A percentile compares a stretch with the other conserved stretches of the same genome.
Conservation (phyloP, 164 flowering plant species). For the Platanus orientalis region DNA sequence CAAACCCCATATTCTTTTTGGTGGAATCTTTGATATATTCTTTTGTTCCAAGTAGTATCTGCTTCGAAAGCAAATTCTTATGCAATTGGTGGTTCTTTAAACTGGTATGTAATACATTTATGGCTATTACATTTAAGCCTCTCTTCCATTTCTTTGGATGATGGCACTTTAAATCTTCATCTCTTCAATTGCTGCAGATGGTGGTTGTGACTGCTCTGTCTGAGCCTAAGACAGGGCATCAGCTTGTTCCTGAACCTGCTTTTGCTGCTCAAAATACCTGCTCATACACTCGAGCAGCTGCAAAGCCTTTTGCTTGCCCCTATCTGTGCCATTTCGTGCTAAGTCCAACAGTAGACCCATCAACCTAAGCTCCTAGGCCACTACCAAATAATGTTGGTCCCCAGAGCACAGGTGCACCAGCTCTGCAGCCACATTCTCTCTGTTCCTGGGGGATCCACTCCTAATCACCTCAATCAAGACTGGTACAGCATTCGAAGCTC, state of each 20-base stretch:
- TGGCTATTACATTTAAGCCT: neutral
- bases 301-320: neutral
- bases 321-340: neutral
- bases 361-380: neutral
- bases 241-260: neutral
- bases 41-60: no score
- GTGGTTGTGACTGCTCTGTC: neutral
- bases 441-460: constrained; percentile 5
- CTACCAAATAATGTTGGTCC: neutral
- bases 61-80: no score
- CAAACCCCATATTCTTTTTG: no score
- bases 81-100: no score
- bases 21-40: no score
- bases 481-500: neutral
- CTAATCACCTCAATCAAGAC: neutral
- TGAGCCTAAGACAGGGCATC: neutral
- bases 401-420: neutral
- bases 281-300: constrained; percentile 3
- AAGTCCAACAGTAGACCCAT: neutral
- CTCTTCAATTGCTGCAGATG: neutral
- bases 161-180: neutral
- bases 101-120: neutral
- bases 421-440: neutral
- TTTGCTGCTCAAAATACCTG: constrained; percentile 1
- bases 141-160: neutral